Conservation (phyloP, 2,329 filamentous ascomycete genomes). For the Colletotrichum gigasporum region DNA sequence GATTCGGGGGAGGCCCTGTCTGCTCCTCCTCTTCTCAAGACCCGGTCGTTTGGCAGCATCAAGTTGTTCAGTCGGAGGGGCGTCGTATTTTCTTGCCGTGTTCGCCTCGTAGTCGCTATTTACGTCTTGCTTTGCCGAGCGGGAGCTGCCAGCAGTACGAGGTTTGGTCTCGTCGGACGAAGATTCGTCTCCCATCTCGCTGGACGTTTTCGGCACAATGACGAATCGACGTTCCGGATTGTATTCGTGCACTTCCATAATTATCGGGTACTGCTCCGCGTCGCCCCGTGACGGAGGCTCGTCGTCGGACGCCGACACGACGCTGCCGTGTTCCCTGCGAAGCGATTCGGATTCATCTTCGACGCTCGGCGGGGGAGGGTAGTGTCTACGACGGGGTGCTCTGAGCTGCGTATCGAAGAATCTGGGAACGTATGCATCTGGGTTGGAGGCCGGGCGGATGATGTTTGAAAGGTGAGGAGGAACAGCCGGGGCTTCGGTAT, state of each 20-base stretch:
- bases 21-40: conserved; percentile 44
- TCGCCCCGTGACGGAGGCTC: conserved; percentile 70
- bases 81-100: conserved; percentile 50
- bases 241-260: conserved; percentile 69
- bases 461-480: conserved; percentile 22
- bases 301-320: conserved; percentile 51
- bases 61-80: conserved; percentile 38
- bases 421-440: conserved; percentile 10
- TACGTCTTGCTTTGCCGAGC: conserved; percentile 16
- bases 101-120: conserved; percentile 50
- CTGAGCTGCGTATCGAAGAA: conserved; percentile 33
- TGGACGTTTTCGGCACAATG: conserved; percentile 53
- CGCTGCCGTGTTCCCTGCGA: conserved; percentile 64
- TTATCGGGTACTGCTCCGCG: conserved; percentile 73
- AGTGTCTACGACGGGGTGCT: conserved; percentile 39
- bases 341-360: conserved; percentile 75
- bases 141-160: conserved; percentile 30
- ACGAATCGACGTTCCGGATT: conserved; percentile 75
- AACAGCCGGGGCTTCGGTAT: conserved; percentile 20
- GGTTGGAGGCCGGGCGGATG: conserved; percentile 3
- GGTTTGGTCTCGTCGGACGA: conserved; percentile 36
- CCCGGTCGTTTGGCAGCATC: conserved; percentile 31
- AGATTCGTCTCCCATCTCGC: conserved; percentile 28
- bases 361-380: conserved; percentile 71
- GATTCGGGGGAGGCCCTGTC: conserved; percentile 54